phyloP scores from a whole-genome alignment of 2,329 filamentous ascomycete species.

The Lasiodiplodia sp. region DNA sequence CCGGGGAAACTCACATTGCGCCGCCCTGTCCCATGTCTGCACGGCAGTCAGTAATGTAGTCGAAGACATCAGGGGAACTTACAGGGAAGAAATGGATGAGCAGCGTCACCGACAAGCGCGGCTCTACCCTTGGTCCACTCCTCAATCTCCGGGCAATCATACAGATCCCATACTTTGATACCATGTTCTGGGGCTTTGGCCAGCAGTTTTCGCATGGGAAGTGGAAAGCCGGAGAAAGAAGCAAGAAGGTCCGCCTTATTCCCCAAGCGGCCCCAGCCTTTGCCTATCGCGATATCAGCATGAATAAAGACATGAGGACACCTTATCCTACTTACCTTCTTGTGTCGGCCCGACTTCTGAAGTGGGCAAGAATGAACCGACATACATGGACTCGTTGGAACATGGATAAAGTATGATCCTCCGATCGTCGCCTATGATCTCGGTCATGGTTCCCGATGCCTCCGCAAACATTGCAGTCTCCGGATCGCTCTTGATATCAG shows the following conservation, averaged over 20 bases:
- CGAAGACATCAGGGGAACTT: conserved; percentile 35
- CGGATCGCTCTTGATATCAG: conserved; percentile 51
- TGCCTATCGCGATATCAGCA: not conserved
- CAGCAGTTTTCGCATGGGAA: conserved; percentile 48
- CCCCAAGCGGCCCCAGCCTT: conserved; percentile 39
- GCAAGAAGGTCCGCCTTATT: conserved; percentile 41
- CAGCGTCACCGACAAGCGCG: conserved; percentile 71
- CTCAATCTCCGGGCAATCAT: conserved; percentile 64
- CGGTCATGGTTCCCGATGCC: conserved; percentile 50
- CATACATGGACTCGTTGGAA: conserved; percentile 55
- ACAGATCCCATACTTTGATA: conserved; percentile 47
- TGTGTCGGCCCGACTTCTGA: not conserved
- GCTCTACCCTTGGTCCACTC: conserved; percentile 63
- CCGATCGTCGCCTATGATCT: conserved; percentile 53
- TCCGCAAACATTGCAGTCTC: conserved; percentile 49
- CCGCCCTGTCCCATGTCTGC: conserved; percentile 67
- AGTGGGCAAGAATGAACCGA: conserved; percentile 30
- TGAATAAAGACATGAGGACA: not conserved
- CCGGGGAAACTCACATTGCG: conserved; percentile 45
- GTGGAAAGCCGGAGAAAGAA: not conserved
- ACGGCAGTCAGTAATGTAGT: not conserved
- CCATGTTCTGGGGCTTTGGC: conserved; percentile 46
- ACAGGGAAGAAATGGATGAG: conserved; percentile 73
- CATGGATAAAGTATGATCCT: conserved; percentile 59
- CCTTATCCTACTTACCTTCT: conserved; percentile 9